These are phyloP conservation scores for Rhododendron ovatum DNA, from an alignment of 148 eudicot genomes.

Conservation along the genomic window DNA sequence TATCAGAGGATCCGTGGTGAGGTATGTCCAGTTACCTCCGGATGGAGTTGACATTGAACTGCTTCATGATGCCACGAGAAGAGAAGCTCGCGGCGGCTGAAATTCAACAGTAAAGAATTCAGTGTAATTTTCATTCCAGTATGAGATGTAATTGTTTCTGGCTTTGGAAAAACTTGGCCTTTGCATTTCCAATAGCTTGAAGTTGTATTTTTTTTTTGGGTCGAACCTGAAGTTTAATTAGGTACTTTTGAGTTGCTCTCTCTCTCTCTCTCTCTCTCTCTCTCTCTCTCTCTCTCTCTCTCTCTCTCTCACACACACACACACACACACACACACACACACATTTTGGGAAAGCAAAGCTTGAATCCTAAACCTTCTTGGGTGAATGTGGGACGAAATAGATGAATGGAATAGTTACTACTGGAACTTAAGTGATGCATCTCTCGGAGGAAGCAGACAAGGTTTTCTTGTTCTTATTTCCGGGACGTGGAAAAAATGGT, in stretches of 20 bases:
- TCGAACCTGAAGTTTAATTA: not conserved
- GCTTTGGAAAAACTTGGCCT: not conserved
- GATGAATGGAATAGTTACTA: too few relatives aligned
- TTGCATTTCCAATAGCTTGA: conserved; percentile 2
- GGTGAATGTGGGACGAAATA: too few relatives aligned
- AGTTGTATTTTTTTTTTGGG: not conserved
- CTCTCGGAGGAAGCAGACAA: not conserved
- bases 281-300: not conserved
- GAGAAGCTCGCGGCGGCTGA: conserved; percentile 98
- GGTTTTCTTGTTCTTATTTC: not conserved
- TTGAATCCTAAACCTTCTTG: too few relatives aligned
- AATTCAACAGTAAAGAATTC: not conserved
- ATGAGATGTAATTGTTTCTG: conserved; percentile 4
- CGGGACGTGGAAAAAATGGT: not conserved
- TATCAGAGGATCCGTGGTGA: conserved; percentile 96
- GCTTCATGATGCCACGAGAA: conserved; percentile 96
- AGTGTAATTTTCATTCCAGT: not conserved
- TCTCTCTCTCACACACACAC: too few relatives aligned
- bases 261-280: not conserved
- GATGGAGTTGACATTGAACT: conserved; percentile 95
- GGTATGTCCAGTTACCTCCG: conserved; percentile 93
- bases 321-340: too few relatives aligned
- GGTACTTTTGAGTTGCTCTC: not conserved
- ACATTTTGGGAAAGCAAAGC: too few relatives aligned
- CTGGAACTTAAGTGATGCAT: too few relatives aligned